Base-by-base conservation (phyloP, 176 grass and related monocot species). In the Lolium multiflorum region DNA sequence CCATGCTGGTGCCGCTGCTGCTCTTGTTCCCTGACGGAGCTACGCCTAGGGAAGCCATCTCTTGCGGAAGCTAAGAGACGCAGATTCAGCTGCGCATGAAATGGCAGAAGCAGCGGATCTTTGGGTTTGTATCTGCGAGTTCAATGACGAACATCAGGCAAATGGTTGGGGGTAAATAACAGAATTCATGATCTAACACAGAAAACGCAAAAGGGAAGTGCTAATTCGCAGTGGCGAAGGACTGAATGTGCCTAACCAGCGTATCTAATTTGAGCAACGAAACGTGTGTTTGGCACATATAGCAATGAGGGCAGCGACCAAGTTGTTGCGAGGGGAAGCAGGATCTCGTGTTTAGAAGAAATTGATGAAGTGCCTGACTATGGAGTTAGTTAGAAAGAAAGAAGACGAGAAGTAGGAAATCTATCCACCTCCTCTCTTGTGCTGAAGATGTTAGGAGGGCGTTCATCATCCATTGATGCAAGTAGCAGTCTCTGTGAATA, bases 31-130 rank as follows among this genome's bases (percentile, higher is more conserved):
- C 92, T 24, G 92, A 82, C 0, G 82, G 82, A 39, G 83, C 87
- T 65, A 92, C 83, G 52, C 83, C 88, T 31, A 72, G 83, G 16
- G 88, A 92, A 82, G 82, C 64, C 93, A 95, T 95, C 80, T 90
- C 48, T 58, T 76, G 39, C 16, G 26, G 44, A 81, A 78, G 10
- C 72, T 74, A 68, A 68, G 5, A 43, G 16, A 81, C 13, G 54
- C 37, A 10, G 17, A 81, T 3, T 84, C 75, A 84, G 44, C 24
- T 80, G 80, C 31, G 76, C 88, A 90, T 90, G 62, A 81, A 91
- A 63, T 56, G 35, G 18, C 63, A 11, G 4, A 58, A 59, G 41
- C 85, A 22, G 20, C 0, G 35, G 43, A 81, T 63, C 21, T 70
- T 44, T 47, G 8, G 9, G 9, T 0, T n/a, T 5, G 44, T 56